A percentile compares a stretch with the other conserved stretches of the same genome.
Evolutionary conservation across 305 asterid genomes (phyloP).

Genomic region (Striga hermonthica): DNA sequence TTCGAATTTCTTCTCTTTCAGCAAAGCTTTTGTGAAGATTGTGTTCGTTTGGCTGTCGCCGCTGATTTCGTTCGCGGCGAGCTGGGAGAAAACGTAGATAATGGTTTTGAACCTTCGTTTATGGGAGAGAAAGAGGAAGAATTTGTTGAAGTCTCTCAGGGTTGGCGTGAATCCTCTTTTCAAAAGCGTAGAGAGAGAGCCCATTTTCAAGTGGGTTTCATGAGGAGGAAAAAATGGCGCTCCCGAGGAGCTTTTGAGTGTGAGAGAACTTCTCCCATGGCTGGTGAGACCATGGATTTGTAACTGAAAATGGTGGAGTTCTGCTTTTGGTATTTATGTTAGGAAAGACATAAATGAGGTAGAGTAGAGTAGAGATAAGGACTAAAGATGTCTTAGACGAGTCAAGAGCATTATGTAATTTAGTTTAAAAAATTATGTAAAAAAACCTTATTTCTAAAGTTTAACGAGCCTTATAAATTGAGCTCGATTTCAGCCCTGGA

Average conservation of each 20-base stretch:
- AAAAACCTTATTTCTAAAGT: no score
- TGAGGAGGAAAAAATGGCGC: slow-evolving; percentile 7
- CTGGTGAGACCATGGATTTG: background rate
- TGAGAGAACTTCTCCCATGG: slow-evolving; percentile 4
- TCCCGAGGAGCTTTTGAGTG: background rate
- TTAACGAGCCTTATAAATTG: no score
- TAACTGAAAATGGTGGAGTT: background rate
- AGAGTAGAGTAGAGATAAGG: no score
- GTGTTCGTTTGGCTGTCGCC: slow-evolving; percentile 42
- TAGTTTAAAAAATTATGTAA: no score
- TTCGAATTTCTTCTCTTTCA: slow-evolving; percentile 44
- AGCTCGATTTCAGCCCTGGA: no score
- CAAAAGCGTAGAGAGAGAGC: slow-evolving; percentile 41
- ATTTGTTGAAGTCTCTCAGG: slow-evolving; percentile 45
- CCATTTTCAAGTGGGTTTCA: slow-evolving; percentile 35
- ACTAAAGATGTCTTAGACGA: no score
- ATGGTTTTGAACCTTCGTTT: slow-evolving; percentile 47
- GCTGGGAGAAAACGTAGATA: slow-evolving; percentile 45
- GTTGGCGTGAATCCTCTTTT: slow-evolving; percentile 64
- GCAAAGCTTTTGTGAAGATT: slow-evolving; percentile 48
- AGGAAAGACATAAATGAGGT: no score
- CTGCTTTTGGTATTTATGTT: no score
- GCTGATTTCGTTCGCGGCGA: slow-evolving; percentile 42
- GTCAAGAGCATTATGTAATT: no score
- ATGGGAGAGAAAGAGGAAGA: slow-evolving; percentile 48